Percentiles rank a stretch among this genome's conserved stretches.
phyloP scores from a whole-genome alignment of 441 rosid genomes.

The Erysimum pusillum region DNA sequence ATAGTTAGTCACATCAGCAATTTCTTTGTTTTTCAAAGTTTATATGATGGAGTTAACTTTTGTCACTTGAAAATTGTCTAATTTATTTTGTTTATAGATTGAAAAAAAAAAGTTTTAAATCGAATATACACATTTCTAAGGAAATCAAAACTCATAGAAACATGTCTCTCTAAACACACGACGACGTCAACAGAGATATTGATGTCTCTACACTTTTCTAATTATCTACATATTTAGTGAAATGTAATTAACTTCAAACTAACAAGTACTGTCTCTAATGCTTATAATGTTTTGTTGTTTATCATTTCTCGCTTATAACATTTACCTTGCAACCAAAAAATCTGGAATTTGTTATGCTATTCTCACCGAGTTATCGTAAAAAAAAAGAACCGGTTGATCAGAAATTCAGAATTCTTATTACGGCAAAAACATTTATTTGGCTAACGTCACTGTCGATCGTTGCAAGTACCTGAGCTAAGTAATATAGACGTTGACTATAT shows the following conservation, averaged over 20 bases:
- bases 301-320: not conserved
- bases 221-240: not conserved
- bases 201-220: not conserved
- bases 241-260: not conserved
- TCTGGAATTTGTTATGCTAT: not conserved
- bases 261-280: not conserved
- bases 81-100: not conserved
- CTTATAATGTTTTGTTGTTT: no score
- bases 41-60: no score
- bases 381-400: not conserved
- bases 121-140: not conserved
- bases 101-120: conserved; percentile 6
- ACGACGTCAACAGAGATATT: not conserved
- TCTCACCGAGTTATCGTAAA: not conserved
- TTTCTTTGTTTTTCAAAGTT: no score
- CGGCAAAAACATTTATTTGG: conserved; percentile 31
- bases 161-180: not conserved
- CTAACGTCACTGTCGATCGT: conserved; percentile 27
- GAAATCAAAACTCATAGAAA: not conserved
- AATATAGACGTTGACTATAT: conserved; percentile 39
- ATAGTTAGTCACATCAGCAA: conserved; percentile 35
- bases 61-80: not conserved
- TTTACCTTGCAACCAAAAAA: not conserved
- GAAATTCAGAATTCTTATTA: conserved; percentile 12
- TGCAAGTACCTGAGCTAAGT: conserved; percentile 34